Base-by-base conservation (phyloP, 306 rosid species). In the Parietaria judaica region DNA sequence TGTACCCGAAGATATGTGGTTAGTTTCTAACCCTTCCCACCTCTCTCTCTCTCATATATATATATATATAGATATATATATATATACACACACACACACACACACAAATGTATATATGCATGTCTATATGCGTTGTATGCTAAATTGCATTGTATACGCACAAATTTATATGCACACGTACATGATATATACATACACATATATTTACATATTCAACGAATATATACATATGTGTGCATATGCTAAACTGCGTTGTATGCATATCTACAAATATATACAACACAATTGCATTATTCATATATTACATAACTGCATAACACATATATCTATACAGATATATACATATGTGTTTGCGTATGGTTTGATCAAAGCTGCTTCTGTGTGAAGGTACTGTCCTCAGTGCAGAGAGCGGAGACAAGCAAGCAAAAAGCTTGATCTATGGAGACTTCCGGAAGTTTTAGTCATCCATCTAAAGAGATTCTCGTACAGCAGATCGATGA, bases 1-100 rank as follows among this genome's bases (percentile, higher is more conserved):
- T 68, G 98, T 92, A 66, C 98, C 96, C 72, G 96, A 92, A 81
- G 99, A 92, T 75, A 92, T 92, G 99, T 92, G 99, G 99, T 92
- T 66, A 79, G 96, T 72, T 52, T 67, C 15, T 53, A 17, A 44
- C 51, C 46, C 56, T 15, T 13, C 57, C 58, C 31, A 23, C 31
- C 47, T 38, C 3, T 53, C 31, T 17, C 31, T 43, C 43, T 48
- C 14, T 45, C 23, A 51, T n/a, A 3, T 14, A 13, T 14, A 51
- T 3, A 51, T 14, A 1, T 12, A 3, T 46, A 46, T 46, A 46
- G 0, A 46, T 46, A 14, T n/a, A n/a, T 12, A 3, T 46, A 46
- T 46, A 46, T 4, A 46, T 46, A 14, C 6, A 50, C 14, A 13
- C 14, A 50, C 14, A 50, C 6, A 50, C 54, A 50, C 54, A 13